phyloP scores from a whole-genome alignment of 352 stramenopile genomes.

The Pythium scleroteichum region DNA sequence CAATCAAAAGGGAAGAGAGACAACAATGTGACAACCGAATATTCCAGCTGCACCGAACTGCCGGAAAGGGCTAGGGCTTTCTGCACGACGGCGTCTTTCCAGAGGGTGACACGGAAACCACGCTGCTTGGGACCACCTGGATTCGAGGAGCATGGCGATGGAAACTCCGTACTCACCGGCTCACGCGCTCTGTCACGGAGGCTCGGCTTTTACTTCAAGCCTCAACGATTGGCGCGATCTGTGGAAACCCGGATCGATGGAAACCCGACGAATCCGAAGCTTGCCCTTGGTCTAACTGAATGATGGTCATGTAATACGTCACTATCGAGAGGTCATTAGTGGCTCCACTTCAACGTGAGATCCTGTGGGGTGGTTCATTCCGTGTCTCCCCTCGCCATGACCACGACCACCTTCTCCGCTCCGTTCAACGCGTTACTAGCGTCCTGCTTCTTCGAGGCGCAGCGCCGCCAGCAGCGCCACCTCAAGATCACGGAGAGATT shows the following conservation, averaged over 20 bases:
- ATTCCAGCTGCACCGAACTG: too few relatives aligned
- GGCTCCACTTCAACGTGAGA: slow-evolving; percentile 17
- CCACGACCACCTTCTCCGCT: slow-evolving; percentile 7
- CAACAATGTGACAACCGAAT: too few relatives aligned
- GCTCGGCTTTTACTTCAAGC: neutral
- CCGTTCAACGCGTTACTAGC: slow-evolving; percentile 20
- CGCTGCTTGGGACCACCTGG: neutral
- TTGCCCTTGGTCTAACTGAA: neutral
- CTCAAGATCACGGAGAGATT: slow-evolving; percentile 19
- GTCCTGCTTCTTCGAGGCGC: slow-evolving; percentile 23
- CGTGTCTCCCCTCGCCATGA: neutral
- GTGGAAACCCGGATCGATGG: too few relatives aligned
- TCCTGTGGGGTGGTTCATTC: neutral
- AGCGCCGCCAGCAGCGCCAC: slow-evolving; percentile 25
- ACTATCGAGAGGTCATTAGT: slow-evolving; percentile 14
- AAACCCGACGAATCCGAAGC: too few relatives aligned
- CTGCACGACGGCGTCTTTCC: neutral
- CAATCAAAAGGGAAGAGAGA: too few relatives aligned
- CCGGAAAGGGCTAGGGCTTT: neutral
- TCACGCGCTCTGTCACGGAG: too few relatives aligned
- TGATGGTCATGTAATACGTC: neutral
- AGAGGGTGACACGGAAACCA: neutral
- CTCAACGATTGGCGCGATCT: too few relatives aligned
- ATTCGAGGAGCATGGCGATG: slow-evolving; percentile 5
- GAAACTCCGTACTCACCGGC: too few relatives aligned